Evolutionary conservation across 208 protist genomes (phyloP).

Genomic region (Sergeia podlipaevii): DNA sequence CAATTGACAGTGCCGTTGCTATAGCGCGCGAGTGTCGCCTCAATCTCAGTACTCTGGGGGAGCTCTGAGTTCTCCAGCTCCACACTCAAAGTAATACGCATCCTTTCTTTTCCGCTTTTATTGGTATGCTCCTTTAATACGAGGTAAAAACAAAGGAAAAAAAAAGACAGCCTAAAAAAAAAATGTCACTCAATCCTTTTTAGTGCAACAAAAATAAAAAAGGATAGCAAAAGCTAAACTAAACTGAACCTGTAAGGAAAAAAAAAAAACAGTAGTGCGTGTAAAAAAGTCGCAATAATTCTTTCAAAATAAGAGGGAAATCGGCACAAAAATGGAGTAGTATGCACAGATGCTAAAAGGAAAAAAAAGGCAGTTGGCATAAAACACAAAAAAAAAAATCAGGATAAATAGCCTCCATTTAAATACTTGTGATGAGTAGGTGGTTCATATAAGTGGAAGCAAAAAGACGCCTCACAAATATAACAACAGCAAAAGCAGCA

Average conservation of each 20-base stretch:
- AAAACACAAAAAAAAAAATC: too few relatives aligned
- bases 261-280: too few relatives aligned
- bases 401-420: too few relatives aligned
- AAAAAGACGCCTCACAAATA: too few relatives aligned
- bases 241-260: not conserved
- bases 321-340: too few relatives aligned
- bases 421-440: too few relatives aligned
- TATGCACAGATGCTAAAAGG: too few relatives aligned
- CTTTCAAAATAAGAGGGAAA: too few relatives aligned
- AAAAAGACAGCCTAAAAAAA: conserved; percentile 7
- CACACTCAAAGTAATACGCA: conserved; percentile 80
- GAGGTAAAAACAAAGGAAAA: not conserved
- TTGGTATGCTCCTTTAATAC: not conserved
- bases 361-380: too few relatives aligned
- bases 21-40: conserved; percentile 48
- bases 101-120: conserved; percentile 6
- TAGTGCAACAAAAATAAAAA: not conserved
- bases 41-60: conserved; percentile 30
- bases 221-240: not conserved
- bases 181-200: not conserved
- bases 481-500: too few relatives aligned
- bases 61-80: conserved; percentile 69
- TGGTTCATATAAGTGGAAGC: too few relatives aligned
- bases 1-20: conserved; percentile 29
- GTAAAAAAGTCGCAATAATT: too few relatives aligned